Evolutionary conservation across 768 basidiomycete genomes (phyloP), one percentile per base, ranked within the genome.

Genomic region (Boletus insuetus): DNA sequence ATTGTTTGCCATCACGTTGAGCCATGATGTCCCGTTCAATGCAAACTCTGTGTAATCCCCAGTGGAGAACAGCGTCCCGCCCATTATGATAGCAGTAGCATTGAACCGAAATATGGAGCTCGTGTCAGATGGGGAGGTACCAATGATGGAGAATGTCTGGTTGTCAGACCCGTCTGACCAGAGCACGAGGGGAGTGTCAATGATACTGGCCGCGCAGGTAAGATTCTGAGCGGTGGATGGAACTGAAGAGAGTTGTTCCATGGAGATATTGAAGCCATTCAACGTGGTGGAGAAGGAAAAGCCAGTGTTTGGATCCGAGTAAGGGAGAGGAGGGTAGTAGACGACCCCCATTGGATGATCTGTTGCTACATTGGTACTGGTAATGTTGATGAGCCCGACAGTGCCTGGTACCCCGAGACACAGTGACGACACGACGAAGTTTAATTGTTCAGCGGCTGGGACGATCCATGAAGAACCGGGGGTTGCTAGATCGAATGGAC

Each of bases 221-320:
- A 65, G 51, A 20, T 46, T 55, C 20, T 38, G 53, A 14, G 56
- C 62, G 24, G 55, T 39, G 20, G 50, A 53, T 20, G 57, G 62
- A 17, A 64, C 3, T 0, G 62, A 54, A 10, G 58, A 48, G 14
- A 60, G 50, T 1, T 20, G 12, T 42, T 66, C 61, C 41, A 45
- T 31, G 19, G 62, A 56, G 5, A 66, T 38, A 11, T 61, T 53
- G 46, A 64, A 57, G 29, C 58, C 54, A 26, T 64, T 61, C 12
- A 66, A n/a, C 7, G 35, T 43, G 17, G 51, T 49, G 20, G 51
- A 24, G 39, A 44, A 32, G 13, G 46, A 53, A 29, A 45, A 46
- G 1, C 49, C 53, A 7, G 22, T 14, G 40, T 51, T 31, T 42
- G 2, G 17, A 17, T 2, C 1, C 22, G 13, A 4, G 3, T 19